phyloP scores from a whole-genome alignment of 169 alveolate genomes.

The Amoebophrya sp. region DNA sequence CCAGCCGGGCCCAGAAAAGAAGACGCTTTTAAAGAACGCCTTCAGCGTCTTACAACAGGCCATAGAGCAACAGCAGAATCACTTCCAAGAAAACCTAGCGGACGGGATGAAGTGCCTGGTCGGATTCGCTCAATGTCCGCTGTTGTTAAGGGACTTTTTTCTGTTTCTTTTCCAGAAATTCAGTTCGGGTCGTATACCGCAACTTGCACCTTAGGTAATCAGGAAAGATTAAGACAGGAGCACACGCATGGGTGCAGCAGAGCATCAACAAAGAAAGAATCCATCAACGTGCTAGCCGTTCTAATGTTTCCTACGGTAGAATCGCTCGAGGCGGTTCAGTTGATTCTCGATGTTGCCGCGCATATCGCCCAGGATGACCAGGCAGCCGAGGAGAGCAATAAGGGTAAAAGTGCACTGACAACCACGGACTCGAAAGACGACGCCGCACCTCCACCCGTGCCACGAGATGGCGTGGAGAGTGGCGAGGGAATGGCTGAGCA shows the following conservation, averaged over 20 bases:
- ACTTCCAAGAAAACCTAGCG: not conserved
- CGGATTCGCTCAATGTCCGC: slow-evolving; percentile 34
- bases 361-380: not conserved
- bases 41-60: not conserved
- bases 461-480: not conserved
- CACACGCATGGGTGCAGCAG: no score
- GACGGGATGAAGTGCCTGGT: slow-evolving; percentile 7
- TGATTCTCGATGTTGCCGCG: not conserved
- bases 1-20: not conserved
- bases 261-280: no score
- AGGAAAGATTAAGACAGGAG: no score
- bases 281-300: no score
- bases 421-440: no score
- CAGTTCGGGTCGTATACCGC: no score
- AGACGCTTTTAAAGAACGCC: not conserved
- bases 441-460: not conserved
- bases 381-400: no score
- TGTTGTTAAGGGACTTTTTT: no score
- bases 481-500: not conserved
- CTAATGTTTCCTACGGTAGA: not conserved
- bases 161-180: no score
- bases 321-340: not conserved
- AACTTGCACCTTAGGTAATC: no score
- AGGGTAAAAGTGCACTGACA: no score
- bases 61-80: not conserved